Evolutionary conservation across 108 stramenopile genomes (phyloP).

Genomic region (Halocafeteria seosinensis): DNA sequence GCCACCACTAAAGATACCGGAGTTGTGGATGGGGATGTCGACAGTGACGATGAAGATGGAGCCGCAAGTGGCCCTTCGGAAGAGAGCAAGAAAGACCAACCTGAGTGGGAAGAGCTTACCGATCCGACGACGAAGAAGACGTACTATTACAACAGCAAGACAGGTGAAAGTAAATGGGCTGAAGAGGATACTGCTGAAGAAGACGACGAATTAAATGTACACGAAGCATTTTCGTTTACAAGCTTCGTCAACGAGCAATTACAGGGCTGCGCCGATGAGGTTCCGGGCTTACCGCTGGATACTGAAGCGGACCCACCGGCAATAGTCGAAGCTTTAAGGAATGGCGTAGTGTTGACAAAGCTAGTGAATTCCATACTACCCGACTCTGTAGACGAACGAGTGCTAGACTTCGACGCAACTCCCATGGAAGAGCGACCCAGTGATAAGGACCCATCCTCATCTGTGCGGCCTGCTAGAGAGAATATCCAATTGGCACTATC

Average conservation of each 20-base stretch:
- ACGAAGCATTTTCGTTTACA: neutral
- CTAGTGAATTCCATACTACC: constrained; percentile 27
- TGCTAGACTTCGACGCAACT: constrained; percentile 3
- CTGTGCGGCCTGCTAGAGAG: constrained; percentile 8
- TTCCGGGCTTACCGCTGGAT: neutral
- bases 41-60: neutral
- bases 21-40: neutral
- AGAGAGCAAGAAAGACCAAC: neutral
- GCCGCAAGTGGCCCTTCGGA: neutral
- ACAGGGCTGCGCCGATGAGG: neutral
- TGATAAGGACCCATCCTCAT: neutral
- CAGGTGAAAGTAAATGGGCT: constrained; percentile 2
- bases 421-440: neutral
- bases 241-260: neutral
- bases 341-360: constrained; percentile 36
- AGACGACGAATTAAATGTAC: neutral
- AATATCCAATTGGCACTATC: constrained; percentile 40
- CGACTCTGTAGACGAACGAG: constrained; percentile 30
- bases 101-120: neutral
- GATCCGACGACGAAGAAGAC: neutral
- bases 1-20: neutral
- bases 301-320: neutral
- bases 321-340: constrained; percentile 13
- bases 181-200: neutral
- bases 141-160: constrained; percentile 4